Conservation (phyloP, 1,139 yeast species). For the Sugiyamaella xylanicola region DNA sequence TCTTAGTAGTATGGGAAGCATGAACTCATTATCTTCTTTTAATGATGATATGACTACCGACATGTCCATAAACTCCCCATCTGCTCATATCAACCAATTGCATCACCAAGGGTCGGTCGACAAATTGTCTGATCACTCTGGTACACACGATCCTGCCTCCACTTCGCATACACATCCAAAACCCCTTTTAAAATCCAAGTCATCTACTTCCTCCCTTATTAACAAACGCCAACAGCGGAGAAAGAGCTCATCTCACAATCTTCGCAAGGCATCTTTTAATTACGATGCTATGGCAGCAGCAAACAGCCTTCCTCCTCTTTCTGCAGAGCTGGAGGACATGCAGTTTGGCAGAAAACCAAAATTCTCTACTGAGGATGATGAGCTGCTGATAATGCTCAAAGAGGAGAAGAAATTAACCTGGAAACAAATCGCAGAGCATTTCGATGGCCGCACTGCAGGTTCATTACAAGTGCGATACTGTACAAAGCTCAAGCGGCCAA, state of each 20-base stretch:
- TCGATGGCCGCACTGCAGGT: constrained; percentile 39
- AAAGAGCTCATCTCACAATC: constrained; percentile 10
- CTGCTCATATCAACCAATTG: background rate
- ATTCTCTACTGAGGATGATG: constrained; percentile 37
- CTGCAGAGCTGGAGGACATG: constrained; percentile 5
- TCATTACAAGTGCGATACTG: constrained; percentile 40
- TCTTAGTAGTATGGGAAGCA: constrained; percentile 10
- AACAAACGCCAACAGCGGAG: constrained; percentile 1
- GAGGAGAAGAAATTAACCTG: constrained; percentile 36
- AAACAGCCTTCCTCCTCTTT: background rate
- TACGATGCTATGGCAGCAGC: background rate
- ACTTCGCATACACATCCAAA: background rate
- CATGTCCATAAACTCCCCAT: background rate
- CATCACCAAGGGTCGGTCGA: background rate
- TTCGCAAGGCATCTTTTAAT: background rate
- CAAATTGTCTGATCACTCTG: background rate
- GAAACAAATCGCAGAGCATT: constrained; percentile 38
- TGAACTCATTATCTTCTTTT: constrained; percentile 9
- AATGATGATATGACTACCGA: constrained; percentile 10
- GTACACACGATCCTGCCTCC: background rate
- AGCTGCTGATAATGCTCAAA: constrained; percentile 35
- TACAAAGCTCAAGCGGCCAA: constrained; percentile 35
- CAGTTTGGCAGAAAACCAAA: constrained; percentile 31
- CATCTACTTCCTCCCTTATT: background rate
- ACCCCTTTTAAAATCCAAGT: background rate